A percentile compares a stretch with the other conserved stretches of the same genome.
Evolutionary conservation across 306 rosid species (phyloP).

Genomic region (Cicer cuneatum): DNA sequence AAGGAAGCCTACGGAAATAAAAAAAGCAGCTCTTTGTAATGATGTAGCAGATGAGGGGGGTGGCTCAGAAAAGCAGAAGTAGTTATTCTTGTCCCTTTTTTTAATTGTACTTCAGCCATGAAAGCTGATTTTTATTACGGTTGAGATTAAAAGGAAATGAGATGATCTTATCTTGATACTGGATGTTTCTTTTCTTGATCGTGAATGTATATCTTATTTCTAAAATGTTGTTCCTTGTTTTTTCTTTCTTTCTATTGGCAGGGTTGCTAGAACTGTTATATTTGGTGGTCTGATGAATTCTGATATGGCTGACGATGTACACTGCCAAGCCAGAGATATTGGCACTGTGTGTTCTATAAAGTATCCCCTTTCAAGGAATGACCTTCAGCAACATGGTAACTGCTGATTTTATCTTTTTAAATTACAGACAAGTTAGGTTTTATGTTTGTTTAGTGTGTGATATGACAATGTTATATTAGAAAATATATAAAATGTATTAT

Average conservation of each 20-base stretch:
- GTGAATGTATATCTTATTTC: constrained; percentile 1
- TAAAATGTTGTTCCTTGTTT: constrained; percentile 34
- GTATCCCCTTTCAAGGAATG: constrained; percentile 81
- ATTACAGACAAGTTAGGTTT: constrained; percentile 1
- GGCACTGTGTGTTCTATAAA: constrained; percentile 75
- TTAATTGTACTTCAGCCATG: constrained; percentile 22
- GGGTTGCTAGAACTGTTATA: constrained; percentile 93
- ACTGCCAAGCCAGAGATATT: constrained; percentile 65
- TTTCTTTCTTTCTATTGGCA: constrained; percentile 46
- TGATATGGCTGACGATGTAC: constrained; percentile 80
- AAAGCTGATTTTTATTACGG: constrained; percentile 12
- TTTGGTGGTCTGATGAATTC: constrained; percentile 80
- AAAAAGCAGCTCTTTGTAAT: constrained; percentile 58
- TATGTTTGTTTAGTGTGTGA: constrained; percentile 30
- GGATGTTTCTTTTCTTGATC: constrained; percentile 15
- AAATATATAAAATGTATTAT: neutral
- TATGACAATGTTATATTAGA: constrained; percentile 20
- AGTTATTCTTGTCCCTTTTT: constrained; percentile 39
- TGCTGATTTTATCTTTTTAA: constrained; percentile 36
- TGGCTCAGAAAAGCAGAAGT: constrained; percentile 86
- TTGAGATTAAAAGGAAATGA: constrained; percentile 31
- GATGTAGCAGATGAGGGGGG: constrained; percentile 66
- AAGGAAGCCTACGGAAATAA: constrained; percentile 56
- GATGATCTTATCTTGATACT: constrained; percentile 26
- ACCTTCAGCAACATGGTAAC: constrained; percentile 75